Base-by-base conservation (phyloP, 345 rosid genomes). In the Hibiscus syriacus region DNA sequence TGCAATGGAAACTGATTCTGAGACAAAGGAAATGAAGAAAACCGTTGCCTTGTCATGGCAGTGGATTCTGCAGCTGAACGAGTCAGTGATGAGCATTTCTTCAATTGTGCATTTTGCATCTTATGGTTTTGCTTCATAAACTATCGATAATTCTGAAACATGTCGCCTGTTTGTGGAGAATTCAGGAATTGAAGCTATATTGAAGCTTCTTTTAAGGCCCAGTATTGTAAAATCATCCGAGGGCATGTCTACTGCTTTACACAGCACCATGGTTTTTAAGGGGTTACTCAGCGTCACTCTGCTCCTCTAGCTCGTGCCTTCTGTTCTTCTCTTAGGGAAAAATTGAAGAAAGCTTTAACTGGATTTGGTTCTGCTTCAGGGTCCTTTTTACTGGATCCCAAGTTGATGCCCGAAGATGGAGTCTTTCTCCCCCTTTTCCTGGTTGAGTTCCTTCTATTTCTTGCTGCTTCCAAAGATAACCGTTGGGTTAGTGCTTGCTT, bases 1-100 rank as follows among this genome's bases (percentile, higher is more conserved):
- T 70, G 90, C 81, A 46, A 93, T 93, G 97, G 98, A 93, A 68
- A 90, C 82, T 84, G 98, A 93, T 80, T 80, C 90, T 52, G 97
- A 79, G 76, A 74, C 60, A 90, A 73, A 79, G 88, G 85, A 75
- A 79, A 48, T 79, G 84, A 76, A 36, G 74, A 77, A 25, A 78
- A 73, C 56, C 73, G 80, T 73, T 73, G 80, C 75, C 66, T 83
- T 69, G 84, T 77, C 73, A 75, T 75, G 72, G 73, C 74, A n/a
- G 80, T 12, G 46, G 87, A 81, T 80, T 75, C 76, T 7, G 68
- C 72, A 39, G 43, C 83, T 29, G 86, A 83, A 79, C 82, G 78
- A 29, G 72, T 89, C 66, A 80, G 84, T 70, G 85, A 90, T 76
- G 97, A 90, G 71, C 98, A 90, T 89, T 89, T 68, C 66, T 90